Evolutionary conservation across 768 basidiomycete genomes (phyloP), one percentile per base, ranked within the genome.

Genomic region (Tulasnella sp.): DNA sequence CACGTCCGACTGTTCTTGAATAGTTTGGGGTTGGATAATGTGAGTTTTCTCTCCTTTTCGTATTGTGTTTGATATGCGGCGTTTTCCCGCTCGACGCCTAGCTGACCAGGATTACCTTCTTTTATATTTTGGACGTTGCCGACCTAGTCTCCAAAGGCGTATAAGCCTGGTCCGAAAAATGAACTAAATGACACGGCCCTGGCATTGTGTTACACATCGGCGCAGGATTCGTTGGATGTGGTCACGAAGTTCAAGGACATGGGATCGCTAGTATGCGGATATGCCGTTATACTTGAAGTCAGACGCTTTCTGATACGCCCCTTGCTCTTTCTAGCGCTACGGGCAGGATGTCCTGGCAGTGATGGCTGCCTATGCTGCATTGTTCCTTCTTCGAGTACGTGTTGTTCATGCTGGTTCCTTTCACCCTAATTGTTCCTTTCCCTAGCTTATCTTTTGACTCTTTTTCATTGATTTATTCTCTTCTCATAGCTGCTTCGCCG

Each of bases 361-460:
- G 48, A 91, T 91, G 88, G 85, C 85, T 19, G 89, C 87, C 24
- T 91, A 91, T 66, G 81, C 85, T 49, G 87, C 88, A 19, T 81
- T 91, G 38, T 84, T 88, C 67, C 71, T 92, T 63, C 73, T 91
- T 63, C 83, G 78, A 76, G 89, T 85, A 67, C 53, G 70, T 64
- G 2, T 25, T 24, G 34, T n/a, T 5, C 31, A 10, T n/a, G n/a
- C n/a, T n/a, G n/a, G n/a, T n/a, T n/a, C n/a, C n/a, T n/a, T n/a
- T n/a, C n/a, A n/a, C n/a, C n/a, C n/a, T n/a, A n/a, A n/a, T 34
- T 11, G 22, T 22, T 22, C 48, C 48, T 22, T 49, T 22, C 48
- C 48, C 48, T 10, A 9, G 48, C n/a, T 11, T 22, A 24, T 46
- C 34, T 56, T 25, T 46, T 42, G 22, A 15, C 24, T 48, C 15